A percentile compares a stretch with the other conserved stretches of the same genome.
Conservation (phyloP, 148 eudicot genomes). For the Nepenthes mirabilis region DNA sequence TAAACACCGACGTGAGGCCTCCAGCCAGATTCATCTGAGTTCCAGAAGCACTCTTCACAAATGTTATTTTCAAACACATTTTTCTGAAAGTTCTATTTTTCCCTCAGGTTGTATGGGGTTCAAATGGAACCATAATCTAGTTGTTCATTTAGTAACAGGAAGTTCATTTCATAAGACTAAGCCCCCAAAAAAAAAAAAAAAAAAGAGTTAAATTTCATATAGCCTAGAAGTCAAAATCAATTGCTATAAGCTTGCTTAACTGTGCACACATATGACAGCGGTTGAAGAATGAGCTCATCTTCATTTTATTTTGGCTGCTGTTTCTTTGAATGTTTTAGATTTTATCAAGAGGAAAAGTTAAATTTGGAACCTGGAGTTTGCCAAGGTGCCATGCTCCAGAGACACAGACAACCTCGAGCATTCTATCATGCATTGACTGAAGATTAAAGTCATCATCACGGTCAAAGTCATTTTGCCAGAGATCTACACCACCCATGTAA, state of each 20-base stretch:
- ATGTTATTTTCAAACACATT: too few relatives aligned
- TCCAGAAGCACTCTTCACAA: neutral
- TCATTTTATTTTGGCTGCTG: neutral
- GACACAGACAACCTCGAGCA: conserved; percentile 74
- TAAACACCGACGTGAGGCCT: neutral
- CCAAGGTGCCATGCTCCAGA: conserved; percentile 92
- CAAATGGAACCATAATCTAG: too few relatives aligned
- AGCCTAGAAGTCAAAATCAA: too few relatives aligned
- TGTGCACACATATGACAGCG: too few relatives aligned
- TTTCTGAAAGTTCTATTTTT: too few relatives aligned
- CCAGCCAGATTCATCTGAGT: neutral
- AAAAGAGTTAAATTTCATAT: too few relatives aligned
- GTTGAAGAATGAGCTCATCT: neutral
- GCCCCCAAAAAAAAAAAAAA: too few relatives aligned
- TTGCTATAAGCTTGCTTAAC: too few relatives aligned
- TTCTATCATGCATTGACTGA: conserved; percentile 70
- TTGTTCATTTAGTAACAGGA: too few relatives aligned
- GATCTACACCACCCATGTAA: conserved; percentile 92
- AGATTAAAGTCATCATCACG: conserved; percentile 59
- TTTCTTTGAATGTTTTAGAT: neutral
- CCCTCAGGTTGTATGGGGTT: too few relatives aligned
- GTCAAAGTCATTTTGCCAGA: conserved; percentile 77
- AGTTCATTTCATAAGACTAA: too few relatives aligned
- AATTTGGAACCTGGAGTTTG: conserved; percentile 50
- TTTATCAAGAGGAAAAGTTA: neutral